phyloP scores from a whole-genome alignment of 129 eudicot species.

The Pulicaria dysenterica region DNA sequence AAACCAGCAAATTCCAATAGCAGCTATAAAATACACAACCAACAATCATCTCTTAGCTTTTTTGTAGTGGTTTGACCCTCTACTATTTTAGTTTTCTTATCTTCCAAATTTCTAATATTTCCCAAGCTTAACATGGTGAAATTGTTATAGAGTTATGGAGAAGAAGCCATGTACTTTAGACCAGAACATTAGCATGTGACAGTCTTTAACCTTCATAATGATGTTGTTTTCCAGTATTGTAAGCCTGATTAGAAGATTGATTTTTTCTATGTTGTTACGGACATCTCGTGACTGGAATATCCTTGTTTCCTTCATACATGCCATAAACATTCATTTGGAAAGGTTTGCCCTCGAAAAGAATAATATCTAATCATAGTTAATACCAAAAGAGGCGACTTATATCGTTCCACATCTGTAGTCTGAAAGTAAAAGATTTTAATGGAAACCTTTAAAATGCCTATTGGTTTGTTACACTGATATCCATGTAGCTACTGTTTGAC shows the following conservation, averaged over 20 bases:
- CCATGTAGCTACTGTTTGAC: background rate
- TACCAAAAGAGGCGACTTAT: constrained; percentile 16
- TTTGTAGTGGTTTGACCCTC: background rate
- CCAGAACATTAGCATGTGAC: constrained; percentile 10
- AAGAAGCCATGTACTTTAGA: constrained; percentile 5
- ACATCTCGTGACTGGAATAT: background rate
- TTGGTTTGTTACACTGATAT: constrained; percentile 10
- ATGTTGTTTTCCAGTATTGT: background rate
- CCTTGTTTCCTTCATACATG: background rate
- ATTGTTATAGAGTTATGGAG: background rate
- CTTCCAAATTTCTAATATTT: background rate
- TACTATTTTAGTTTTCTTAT: background rate
- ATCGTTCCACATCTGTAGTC: constrained; percentile 5
- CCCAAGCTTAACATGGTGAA: constrained; percentile 1
- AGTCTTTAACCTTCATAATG: background rate
- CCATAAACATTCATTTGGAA: constrained; percentile 8
- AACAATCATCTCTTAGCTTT: constrained; percentile 12
- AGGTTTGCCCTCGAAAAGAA: constrained; percentile 15
- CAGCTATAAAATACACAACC: constrained; percentile 1
- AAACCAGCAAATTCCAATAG: background rate
- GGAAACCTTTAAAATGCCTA: constrained; percentile 11
- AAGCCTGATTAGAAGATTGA: background rate
- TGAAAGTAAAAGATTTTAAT: constrained; percentile 11
- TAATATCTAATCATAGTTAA: constrained; percentile 5
- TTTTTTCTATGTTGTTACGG: background rate